Evolutionary conservation across 1,284 basidiomycete genomes (phyloP), one percentile per base, ranked within the genome.

Genomic region (Sporisorium scitamineum): DNA sequence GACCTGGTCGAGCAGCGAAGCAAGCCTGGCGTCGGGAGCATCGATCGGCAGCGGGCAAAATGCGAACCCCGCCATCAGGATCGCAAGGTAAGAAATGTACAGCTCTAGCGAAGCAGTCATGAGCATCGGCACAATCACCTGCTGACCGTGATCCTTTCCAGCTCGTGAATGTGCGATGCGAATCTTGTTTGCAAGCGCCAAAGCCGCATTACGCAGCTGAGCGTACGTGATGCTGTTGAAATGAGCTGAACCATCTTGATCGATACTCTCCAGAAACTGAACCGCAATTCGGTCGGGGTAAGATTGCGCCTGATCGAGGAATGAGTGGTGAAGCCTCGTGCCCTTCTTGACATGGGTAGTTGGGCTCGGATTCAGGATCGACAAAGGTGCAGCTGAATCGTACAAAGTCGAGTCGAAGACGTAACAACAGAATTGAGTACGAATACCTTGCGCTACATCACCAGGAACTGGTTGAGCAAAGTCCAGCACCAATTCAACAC

Each of bases 1-100:
- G 7, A 63, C 47, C 44, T 63, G 54, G 13, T 32, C 47, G 14
- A 63, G 9, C 48, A 63, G 24, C 37, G 29, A 52, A 0, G 4
- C 45, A 18, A 63, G 54, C 22, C 61, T 22, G 3, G 47, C 47
- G 14, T 52, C 48, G 6, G 61, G 61, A 9, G 61, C 61, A 45
- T 64, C 61, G 29, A 52, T 32, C 1, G 61, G 54, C 54, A 64
- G 32, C 7, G 61, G 61, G 31, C 61, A 64, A 51, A 64, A 64
- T 6, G 61, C 61, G 18, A 56, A 64, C 47, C 61, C 61, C 9
- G 61, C 61, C 37, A 53, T 42, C 31, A 64, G 32, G 10, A 64
- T 64, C 26, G 52, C 66, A 8, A 56, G 20, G 44, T 61, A 66
- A 29, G 61, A 55, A 9, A 64, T n/a, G 41, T 66, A 66, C 11